These are phyloP conservation scores for Fraxinus dipetala DNA, from an alignment of 305 asterid genomes.

Conservation along the genomic window DNA sequence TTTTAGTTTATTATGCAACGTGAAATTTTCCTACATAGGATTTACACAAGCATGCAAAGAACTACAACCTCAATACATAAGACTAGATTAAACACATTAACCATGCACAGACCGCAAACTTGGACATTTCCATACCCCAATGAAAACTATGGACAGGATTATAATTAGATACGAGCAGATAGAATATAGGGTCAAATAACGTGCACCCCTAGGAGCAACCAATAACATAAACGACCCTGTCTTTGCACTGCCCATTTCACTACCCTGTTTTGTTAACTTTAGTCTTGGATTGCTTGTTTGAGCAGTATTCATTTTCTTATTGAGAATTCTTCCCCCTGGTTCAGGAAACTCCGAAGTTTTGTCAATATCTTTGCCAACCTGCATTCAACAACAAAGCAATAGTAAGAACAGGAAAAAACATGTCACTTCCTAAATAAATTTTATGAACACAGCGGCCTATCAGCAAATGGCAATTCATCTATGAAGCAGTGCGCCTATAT, in stretches of 20 bases:
- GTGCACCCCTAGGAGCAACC: constrained; percentile 16
- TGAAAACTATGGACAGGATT: constrained; percentile 32
- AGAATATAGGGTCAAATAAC: constrained; percentile 20
- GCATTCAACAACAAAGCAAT: constrained; percentile 19
- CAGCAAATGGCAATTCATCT: background rate
- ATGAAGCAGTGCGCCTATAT: background rate
- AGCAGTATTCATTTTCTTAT: constrained; percentile 18
- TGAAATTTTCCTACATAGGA: constrained; percentile 19
- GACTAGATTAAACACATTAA: constrained; percentile 13
- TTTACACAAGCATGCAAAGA: constrained; percentile 18
- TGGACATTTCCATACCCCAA: constrained; percentile 40
- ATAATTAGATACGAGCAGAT: constrained; percentile 29
- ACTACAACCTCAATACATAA: constrained; percentile 15
- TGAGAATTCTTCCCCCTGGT: constrained; percentile 5
- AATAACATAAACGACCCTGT: constrained; percentile 18
- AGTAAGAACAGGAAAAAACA: background rate
- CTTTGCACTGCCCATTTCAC: constrained; percentile 19
- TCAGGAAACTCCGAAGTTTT: constrained; percentile 10
- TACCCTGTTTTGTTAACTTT: constrained; percentile 3
- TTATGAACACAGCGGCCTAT: background rate
- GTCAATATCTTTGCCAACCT: constrained; percentile 25
- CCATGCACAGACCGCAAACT: constrained; percentile 27
- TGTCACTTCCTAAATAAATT: background rate
- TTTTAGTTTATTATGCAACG: constrained; percentile 11
- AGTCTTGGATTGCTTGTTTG: constrained; percentile 18